Evolutionary conservation across 78 protist genomes (phyloP), one percentile per base, ranked within the genome.

Genomic region (Dictyostelium citrinum): DNA sequence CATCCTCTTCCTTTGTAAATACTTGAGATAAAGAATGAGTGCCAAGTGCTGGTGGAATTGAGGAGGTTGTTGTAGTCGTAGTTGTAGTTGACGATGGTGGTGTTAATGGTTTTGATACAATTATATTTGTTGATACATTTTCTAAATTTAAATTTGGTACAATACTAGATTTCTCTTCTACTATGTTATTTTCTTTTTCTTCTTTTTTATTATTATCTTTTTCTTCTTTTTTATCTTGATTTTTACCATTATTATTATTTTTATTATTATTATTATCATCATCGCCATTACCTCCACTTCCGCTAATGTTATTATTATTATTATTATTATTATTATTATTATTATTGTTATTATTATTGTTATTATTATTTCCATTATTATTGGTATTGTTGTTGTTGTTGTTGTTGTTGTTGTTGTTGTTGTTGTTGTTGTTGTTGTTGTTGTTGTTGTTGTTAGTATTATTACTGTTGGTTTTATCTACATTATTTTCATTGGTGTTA

Each of bases 261-360:
- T 16, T 71, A 27, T 49, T 49, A 43, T 78, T 51, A 49, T 49
- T 78, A 24, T 49, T 78, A 22, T 49, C 33, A 27, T 49, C 29
- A 49, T 78, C 45, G 29, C n/a, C 45, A 76, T 45, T 76, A 11
- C 29, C 22, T 27, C 45, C 82, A 46, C 16, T 76, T n/a, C 58
- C 35, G 29, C 27, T 27, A 27, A 14, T 76, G 46, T 76, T 76
- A 20, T 72, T 39, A 39, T 37, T 39, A 72, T 39, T 39, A 39
- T 39, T 39, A 7, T 7, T 35, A 27, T 49, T 49, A 24, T 78
- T 78, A 49, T 49, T 78, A 24, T 31, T 78, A 22, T 49, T 55
- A 31, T 51, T 45, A 33, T 55, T 79, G 33, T 79, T 79, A 27
- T 79, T 79, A 77, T 45, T 77, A 77, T 29, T 77, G 24, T 45